These are phyloP conservation scores for Fusarium longipes DNA, from an alignment of 2,329 filamentous ascomycete species.

Conservation along the genomic window DNA sequence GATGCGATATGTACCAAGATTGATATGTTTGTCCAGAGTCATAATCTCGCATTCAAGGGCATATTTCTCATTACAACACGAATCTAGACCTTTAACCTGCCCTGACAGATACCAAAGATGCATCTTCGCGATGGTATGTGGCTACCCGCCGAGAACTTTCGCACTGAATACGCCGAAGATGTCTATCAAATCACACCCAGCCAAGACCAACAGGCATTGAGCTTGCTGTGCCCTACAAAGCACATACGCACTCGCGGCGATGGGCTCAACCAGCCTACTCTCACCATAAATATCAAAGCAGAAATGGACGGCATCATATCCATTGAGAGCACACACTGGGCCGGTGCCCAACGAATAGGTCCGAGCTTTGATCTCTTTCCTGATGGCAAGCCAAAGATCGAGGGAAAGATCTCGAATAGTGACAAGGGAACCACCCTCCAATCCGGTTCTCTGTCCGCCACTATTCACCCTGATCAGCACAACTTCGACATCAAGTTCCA, in stretches of 20 bases:
- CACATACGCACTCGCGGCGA: constrained; percentile 65
- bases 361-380: constrained; percentile 56
- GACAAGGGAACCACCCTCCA: constrained; percentile 53
- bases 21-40: constrained; percentile 21
- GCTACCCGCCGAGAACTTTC: constrained; percentile 69
- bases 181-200: constrained; percentile 62
- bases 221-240: constrained; percentile 66
- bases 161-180: constrained; percentile 74
- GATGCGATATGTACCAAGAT: constrained; percentile 22
- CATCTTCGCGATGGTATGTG: constrained; percentile 64
- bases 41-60: constrained; percentile 15
- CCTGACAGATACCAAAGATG: constrained; percentile 38
- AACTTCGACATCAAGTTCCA: constrained; percentile 55
- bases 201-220: constrained; percentile 59
- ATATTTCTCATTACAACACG: constrained; percentile 6
- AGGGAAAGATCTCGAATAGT: constrained; percentile 46
- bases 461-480: constrained; percentile 51
- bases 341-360: constrained; percentile 51
- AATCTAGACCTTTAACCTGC: constrained; percentile 7
- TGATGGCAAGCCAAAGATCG: constrained; percentile 48
- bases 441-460: constrained; percentile 52
- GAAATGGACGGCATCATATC: constrained; percentile 56
- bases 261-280: constrained; percentile 65
- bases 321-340: constrained; percentile 55
- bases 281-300: constrained; percentile 56